These are phyloP conservation scores for Tuctoria greenei DNA, from an alignment of 176 grass and related monocot genomes.

Conservation along the genomic window DNA sequence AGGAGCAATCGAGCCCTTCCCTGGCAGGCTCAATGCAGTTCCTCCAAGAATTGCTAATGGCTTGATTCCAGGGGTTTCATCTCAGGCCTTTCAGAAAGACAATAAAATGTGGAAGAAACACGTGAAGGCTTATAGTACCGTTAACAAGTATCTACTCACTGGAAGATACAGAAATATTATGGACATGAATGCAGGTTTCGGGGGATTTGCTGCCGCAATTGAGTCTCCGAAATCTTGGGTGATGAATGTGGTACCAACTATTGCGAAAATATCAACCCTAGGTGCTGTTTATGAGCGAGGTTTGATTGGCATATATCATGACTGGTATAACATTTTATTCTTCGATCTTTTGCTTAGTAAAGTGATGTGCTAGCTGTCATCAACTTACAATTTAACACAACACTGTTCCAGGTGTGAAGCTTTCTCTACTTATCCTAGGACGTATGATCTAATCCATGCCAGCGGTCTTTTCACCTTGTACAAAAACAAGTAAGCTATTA, in stretches of 20 bases:
- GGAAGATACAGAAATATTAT: slow-evolving; percentile 88
- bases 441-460: slow-evolving; percentile 83
- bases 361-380: not conserved
- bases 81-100: slow-evolving; percentile 63
- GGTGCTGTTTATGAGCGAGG: slow-evolving; percentile 83
- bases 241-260: slow-evolving; percentile 85
- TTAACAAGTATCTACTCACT: slow-evolving; percentile 76
- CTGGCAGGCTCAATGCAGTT: slow-evolving; percentile 67
- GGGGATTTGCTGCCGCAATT: slow-evolving; percentile 70
- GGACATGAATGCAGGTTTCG: slow-evolving; percentile 90
- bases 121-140: slow-evolving; percentile 69
- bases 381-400: slow-evolving; percentile 15
- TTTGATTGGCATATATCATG: slow-evolving; percentile 89
- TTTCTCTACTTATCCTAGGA: slow-evolving; percentile 92
- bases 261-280: slow-evolving; percentile 52
- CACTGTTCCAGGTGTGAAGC: slow-evolving; percentile 64
- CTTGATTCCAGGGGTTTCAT: slow-evolving; percentile 57
- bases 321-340: slow-evolving; percentile 54
- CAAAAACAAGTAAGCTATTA: slow-evolving; percentile 59
- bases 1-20: slow-evolving; percentile 75
- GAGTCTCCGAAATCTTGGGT: slow-evolving; percentile 81
- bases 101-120: slow-evolving; percentile 83
- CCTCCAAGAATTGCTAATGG: slow-evolving; percentile 81
- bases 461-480: slow-evolving; percentile 77
- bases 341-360: not conserved